Evolutionary conservation across 352 stramenopile species (phyloP).

Genomic region (Phytophthora syringae): DNA sequence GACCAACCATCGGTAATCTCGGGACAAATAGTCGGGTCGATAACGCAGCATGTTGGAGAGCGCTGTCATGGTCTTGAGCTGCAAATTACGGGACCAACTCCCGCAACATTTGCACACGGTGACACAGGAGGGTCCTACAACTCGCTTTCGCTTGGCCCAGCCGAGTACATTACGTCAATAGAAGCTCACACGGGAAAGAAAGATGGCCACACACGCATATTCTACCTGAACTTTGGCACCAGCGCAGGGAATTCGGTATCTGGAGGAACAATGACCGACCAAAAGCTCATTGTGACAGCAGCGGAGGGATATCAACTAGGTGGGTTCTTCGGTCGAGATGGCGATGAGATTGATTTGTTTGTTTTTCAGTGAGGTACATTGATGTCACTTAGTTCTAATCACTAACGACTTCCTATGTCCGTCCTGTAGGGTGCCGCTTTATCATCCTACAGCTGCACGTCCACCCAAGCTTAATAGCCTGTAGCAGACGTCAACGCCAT

Average conservation of each 20-base stretch:
- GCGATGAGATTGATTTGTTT: constrained; percentile 16
- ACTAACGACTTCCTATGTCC: too few species aligned
- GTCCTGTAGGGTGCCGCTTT: too few species aligned
- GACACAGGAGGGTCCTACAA: background rate
- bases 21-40: constrained; percentile 6
- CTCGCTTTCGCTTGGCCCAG: background rate
- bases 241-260: constrained; percentile 1
- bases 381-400: too few species aligned
- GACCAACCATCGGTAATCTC: constrained; percentile 4
- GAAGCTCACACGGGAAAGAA: constrained; percentile 1
- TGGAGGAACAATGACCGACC: background rate
- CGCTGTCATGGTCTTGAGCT: constrained; percentile 11
- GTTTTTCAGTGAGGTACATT: too few species aligned
- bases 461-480: too few species aligned
- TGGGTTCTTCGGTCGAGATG: constrained; percentile 16
- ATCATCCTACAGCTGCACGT: too few species aligned
- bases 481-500: too few species aligned
- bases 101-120: background rate
- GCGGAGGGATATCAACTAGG: constrained; percentile 17
- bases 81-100: background rate
- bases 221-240: constrained; percentile 18
- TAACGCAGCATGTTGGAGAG: constrained; percentile 7
- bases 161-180: constrained; percentile 7
- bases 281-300: background rate
- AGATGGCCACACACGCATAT: constrained; percentile 8